Evolutionary conservation across 345 rosid genomes (phyloP).

Genomic region (Populus pruinosa): DNA sequence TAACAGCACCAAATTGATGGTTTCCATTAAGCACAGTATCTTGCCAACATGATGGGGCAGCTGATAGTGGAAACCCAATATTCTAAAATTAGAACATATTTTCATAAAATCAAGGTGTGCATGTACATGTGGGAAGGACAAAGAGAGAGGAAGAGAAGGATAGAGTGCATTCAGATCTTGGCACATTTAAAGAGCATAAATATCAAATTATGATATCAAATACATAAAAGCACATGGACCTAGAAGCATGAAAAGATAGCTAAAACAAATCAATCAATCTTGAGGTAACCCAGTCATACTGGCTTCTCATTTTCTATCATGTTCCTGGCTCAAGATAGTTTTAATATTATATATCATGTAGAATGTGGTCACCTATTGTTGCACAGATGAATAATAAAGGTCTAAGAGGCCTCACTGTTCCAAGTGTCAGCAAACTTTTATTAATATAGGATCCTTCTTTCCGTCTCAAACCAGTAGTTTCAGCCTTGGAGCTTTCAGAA

Average conservation of each 20-base stretch:
- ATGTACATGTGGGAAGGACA: background rate
- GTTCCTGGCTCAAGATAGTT: background rate
- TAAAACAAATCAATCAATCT: background rate
- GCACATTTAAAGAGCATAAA: background rate
- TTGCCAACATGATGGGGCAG: background rate
- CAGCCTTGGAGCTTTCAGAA: constrained; percentile 99
- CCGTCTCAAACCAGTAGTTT: constrained; percentile 87
- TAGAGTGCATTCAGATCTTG: background rate
- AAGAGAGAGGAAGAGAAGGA: background rate
- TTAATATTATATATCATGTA: background rate
- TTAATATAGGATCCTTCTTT: constrained; percentile 98
- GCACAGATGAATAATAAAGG: constrained; percentile 8
- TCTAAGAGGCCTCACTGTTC: constrained; percentile 68
- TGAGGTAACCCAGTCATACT: background rate
- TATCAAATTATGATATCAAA: background rate
- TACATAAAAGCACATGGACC: background rate
- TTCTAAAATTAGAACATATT: background rate
- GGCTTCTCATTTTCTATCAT: background rate
- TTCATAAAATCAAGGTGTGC: background rate
- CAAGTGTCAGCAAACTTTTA: constrained; percentile 95
- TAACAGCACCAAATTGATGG: background rate
- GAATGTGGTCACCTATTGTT: background rate
- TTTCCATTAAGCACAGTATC: background rate
- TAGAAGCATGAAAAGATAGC: background rate
- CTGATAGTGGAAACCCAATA: background rate